phyloP scores from a whole-genome alignment of 2,329 filamentous ascomycete genomes.

The Alternaria atra region DNA sequence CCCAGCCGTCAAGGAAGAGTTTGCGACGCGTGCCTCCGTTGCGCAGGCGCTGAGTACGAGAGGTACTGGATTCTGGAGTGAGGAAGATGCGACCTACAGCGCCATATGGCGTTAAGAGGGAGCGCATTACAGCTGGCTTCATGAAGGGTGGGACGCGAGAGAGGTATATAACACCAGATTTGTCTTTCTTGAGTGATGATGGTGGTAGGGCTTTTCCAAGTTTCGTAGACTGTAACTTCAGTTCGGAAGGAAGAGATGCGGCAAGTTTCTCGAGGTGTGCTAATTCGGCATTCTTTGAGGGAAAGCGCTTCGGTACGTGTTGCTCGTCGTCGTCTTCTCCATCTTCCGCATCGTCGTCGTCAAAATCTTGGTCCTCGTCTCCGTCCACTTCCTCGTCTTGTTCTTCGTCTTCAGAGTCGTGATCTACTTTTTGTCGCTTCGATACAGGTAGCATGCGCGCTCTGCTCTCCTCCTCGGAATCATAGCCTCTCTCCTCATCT shows the following conservation, averaged over 20 bases:
- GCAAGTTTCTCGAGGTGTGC: conserved; percentile 44
- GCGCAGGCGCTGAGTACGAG: conserved; percentile 72
- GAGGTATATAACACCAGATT: conserved; percentile 83
- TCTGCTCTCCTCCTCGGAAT: conserved; percentile 75
- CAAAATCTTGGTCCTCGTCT: conserved; percentile 36
- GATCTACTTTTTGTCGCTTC: conserved; percentile 71
- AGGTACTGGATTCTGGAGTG: conserved; percentile 74
- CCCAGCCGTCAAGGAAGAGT: conserved; percentile 85
- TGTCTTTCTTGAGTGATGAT: conserved; percentile 69
- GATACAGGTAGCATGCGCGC: conserved; percentile 63
- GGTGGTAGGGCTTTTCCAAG: conserved; percentile 30
- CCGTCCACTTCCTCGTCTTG: conserved; percentile 27
- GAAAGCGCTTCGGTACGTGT: conserved; percentile 33
- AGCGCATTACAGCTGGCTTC: conserved; percentile 80
- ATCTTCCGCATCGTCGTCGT: conserved; percentile 29
- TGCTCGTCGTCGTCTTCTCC: conserved; percentile 35
- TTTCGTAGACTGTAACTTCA: conserved; percentile 45
- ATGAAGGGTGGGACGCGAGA: conserved; percentile 88
- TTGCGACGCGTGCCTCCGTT: conserved; percentile 84
- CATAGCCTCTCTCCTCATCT: conserved; percentile 62
- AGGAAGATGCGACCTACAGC: conserved; percentile 80
- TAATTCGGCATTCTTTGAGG: conserved; percentile 41
- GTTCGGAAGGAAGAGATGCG: conserved; percentile 43
- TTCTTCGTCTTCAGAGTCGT: conserved; percentile 45
- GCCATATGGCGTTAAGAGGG: conserved; percentile 78